Evolutionary conservation across 2,329 filamentous ascomycete genomes (phyloP), one percentile per base, ranked within the genome.

Genomic region (Cladosporium sphaerospermum): DNA sequence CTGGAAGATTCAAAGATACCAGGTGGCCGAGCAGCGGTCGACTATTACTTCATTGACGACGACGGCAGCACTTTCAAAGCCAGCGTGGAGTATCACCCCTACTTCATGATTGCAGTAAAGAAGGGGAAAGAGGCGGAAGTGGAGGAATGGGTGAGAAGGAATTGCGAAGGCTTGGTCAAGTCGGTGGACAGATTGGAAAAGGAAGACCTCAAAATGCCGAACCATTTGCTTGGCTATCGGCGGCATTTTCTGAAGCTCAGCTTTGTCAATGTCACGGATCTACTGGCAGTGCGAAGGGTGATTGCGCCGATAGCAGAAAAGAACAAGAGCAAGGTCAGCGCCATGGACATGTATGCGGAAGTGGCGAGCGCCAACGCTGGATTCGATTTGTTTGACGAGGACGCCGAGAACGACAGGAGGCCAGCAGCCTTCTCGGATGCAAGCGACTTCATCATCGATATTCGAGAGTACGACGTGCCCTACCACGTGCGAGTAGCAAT

Each of bases 401-500:
- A 88, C 80, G 51, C 59, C 23, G 82, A 86, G 73, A 81, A 90
- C 69, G 87, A 93, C 71, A 82, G 80, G 84, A 84, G 85, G 80
- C 77, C 79, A 75, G 90, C 85, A 76, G 61, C 59, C 39, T 85
- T 89, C 74, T 78, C 85, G 62, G 91, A 97, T 71, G 90, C 92
- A 55, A 96, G 90, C 78, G 92, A 97, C 78, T 96, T 86, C 71
- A 90, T 99, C 79, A 82, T 96, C 74, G 95, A 99, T 80, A 95
- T 99, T 70, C 85, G 93, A 78, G 93, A 99, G 77, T 99, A 95
- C 72, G 93, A 99, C 73, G 95, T 99, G 65, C 95, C 93, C 60
- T 99, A 99, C 77, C 93, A 99, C 77, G 93, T 99, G 67, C 84
- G 93, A 80, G 92, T 99, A 74, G 88, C 95, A 73, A 99, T 99